Evolutionary conservation across 768 basidiomycete genomes (phyloP).

Genomic region (Calocybe indica): DNA sequence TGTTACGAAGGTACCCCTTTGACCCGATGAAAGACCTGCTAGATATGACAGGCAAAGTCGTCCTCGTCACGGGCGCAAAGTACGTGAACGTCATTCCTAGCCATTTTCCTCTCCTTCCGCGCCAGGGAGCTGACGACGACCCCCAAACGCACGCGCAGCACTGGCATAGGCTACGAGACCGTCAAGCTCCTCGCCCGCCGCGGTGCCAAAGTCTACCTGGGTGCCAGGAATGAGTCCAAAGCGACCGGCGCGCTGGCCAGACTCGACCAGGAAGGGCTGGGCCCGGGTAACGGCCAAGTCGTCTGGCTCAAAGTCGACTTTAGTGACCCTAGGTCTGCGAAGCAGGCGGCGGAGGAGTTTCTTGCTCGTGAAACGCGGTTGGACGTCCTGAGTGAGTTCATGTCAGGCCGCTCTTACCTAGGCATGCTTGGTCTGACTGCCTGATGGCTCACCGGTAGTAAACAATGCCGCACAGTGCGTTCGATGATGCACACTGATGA

Average conservation of each 20-base stretch:
- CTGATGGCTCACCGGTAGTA: constrained; percentile 6
- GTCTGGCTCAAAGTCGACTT: constrained; percentile 34
- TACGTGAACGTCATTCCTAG: neutral
- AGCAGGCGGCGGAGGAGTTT: constrained; percentile 28
- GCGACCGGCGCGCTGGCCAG: constrained; percentile 17
- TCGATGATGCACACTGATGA: neutral
- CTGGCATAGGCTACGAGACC: constrained; percentile 42
- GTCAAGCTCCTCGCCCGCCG: constrained; percentile 37
- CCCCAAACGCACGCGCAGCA: constrained; percentile 15
- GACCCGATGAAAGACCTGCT: constrained; percentile 11
- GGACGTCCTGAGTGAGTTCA: constrained; percentile 14
- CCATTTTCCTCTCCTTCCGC: neutral
- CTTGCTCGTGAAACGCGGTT: constrained; percentile 12
- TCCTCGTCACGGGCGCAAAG: constrained; percentile 12
- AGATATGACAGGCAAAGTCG: constrained; percentile 12
- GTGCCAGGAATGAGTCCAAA: constrained; percentile 32
- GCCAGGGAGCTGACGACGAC: constrained; percentile 1
- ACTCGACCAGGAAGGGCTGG: constrained; percentile 23
- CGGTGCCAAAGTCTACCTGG: constrained; percentile 50
- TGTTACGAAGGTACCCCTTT: constrained; percentile 8
- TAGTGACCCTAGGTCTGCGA: constrained; percentile 24
- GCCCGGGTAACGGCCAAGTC: constrained; percentile 18
- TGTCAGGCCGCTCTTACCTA: neutral
- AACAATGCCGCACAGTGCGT: constrained; percentile 20
- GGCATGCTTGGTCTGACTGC: neutral